phyloP scores from a whole-genome alignment of 495 filamentous ascomycete species.

The Penicillium daleae region DNA sequence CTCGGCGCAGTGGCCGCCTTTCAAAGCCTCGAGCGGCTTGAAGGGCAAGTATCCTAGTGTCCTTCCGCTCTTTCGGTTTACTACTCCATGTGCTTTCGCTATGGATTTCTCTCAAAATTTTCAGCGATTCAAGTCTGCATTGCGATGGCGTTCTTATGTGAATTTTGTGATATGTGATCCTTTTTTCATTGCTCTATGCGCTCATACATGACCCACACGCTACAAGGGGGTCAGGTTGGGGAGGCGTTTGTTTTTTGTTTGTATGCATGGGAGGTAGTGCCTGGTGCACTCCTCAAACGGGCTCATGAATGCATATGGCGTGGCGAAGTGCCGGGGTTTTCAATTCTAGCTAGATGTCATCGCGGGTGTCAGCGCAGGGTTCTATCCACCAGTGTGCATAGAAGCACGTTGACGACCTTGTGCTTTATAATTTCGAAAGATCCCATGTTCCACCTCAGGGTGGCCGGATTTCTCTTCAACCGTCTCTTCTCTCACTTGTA shows the following conservation, averaged over 20 bases:
- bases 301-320: conserved; percentile 26
- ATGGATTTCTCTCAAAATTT: conserved; percentile 16
- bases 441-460: not conserved
- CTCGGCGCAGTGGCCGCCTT: conserved; percentile 30
- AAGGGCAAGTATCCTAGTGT: not conserved
- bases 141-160: conserved; percentile 29
- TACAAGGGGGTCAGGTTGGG: conserved; percentile 11
- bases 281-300: conserved; percentile 29
- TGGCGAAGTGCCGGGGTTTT: conserved; percentile 16
- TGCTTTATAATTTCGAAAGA: not conserved
- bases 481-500: not conserved
- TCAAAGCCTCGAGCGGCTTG: conserved; percentile 24
- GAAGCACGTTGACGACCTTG: not conserved
- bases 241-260: conserved; percentile 32
- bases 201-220: conserved; percentile 20
- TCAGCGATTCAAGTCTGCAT: conserved; percentile 33
- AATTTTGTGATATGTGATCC: conserved; percentile 17
- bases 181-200: conserved; percentile 18
- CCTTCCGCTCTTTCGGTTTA: not conserved
- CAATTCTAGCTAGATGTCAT: conserved; percentile 13
- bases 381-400: not conserved
- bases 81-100: conserved; percentile 1
- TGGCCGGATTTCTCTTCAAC: not conserved
- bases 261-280: conserved; percentile 29
- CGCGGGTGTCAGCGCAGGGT: not conserved